phyloP scores from a whole-genome alignment of 352 stramenopile genomes.

The Phytophthora pisi region DNA sequence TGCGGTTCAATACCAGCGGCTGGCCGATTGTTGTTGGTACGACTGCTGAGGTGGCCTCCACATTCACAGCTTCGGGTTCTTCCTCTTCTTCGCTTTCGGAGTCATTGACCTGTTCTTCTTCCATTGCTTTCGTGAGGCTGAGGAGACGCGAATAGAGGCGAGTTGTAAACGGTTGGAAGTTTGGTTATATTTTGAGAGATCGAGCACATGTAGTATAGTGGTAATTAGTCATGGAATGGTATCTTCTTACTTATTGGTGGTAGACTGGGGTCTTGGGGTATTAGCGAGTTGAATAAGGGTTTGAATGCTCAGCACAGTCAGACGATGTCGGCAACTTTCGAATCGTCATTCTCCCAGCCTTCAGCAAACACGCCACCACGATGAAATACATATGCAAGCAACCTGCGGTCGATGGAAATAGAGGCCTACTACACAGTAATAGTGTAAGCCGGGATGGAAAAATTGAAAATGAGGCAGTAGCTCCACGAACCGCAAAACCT shows the following conservation, averaged over 20 bases:
- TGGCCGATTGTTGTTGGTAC: conserved; percentile 9
- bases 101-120: neutral
- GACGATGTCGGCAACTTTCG: conserved; percentile 43
- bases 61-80: neutral
- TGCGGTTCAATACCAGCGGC: conserved; percentile 1
- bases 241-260: neutral
- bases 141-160: neutral
- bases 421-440: too few species aligned
- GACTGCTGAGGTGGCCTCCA: neutral
- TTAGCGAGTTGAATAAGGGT: conserved; percentile 28
- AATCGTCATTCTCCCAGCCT: conserved; percentile 34
- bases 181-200: neutral
- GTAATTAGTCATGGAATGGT: too few species aligned
- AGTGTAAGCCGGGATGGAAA: too few species aligned
- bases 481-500: neutral
- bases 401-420: too few species aligned
- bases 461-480: neutral
- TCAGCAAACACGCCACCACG: conserved; percentile 1
- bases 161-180: neutral
- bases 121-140: neutral
- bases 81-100: neutral
- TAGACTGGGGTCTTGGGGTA: neutral
- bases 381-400: neutral
- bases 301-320: conserved; percentile 42
- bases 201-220: too few species aligned